Evolutionary conservation across 306 rosid genomes (phyloP), one percentile per base, ranked within the genome.

Genomic region (Cyclanthera cordifolia): DNA sequence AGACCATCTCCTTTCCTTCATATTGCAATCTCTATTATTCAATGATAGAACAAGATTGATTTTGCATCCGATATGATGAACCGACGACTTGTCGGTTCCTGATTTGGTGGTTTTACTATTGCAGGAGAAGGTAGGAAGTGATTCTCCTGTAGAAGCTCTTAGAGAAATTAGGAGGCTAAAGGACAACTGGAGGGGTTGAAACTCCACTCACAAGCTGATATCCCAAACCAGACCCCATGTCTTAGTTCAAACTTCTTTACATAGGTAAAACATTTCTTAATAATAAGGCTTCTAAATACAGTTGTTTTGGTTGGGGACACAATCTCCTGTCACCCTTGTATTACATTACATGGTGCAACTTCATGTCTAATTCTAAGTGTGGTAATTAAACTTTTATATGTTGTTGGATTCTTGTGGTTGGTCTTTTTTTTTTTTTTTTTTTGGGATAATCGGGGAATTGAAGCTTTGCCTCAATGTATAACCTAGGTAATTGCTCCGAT

Each of bases 141-240:
- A 69, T 47, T 82, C 90, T 39, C 94, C 91, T 0, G 85, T 88
- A n/a, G 85, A 88, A 74, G 82, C 95, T 49, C 51, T 88, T 6
- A 55, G 73, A 47, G 95, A 88, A 78, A 83, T 86, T 53, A 63
- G 97, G 77, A 82, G 72, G 80, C 34, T 72, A 52, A 91, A 91
- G 78, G 94, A 83, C 83, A 83, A 77, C 54, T 88, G 97, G 97
- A 84, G 78, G 77, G 91, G 95, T 69, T 86, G 9, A 63, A 79
- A 32, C 12, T 39, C 30, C 30, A 39, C 32, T 20, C 46, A 34
- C 17, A 63, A 37, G 11, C n/a, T 37, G 11, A 37, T 37, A 32
- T 32, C 32, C 17, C 48, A 4, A 55, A 55, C 61, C n/a, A n/a
- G n/a, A n/a, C n/a, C n/a, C 27, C 49, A 60, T 32, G 46, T 19